phyloP scores from a whole-genome alignment of 2,329 filamentous ascomycete species.

The Xylariaceae sp. region DNA sequence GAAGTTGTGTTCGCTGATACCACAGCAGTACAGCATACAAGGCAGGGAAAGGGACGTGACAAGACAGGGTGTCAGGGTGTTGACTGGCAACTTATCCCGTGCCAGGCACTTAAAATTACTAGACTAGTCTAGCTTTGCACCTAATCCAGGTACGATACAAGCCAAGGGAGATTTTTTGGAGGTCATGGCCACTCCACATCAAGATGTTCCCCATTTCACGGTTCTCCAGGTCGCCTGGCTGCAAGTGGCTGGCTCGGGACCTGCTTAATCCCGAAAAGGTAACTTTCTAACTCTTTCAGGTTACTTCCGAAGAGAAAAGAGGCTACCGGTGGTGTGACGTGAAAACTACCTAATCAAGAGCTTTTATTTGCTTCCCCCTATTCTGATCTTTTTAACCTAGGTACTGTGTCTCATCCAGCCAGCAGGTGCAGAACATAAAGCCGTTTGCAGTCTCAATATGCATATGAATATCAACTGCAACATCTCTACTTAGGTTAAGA shows the following conservation, averaged over 20 bases:
- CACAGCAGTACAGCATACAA: background rate
- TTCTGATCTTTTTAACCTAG: no score
- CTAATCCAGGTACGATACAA: no score
- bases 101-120: slow-evolving; percentile 9
- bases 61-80: slow-evolving; percentile 16
- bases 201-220: background rate
- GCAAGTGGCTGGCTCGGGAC: background rate
- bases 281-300: background rate
- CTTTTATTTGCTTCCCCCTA: background rate
- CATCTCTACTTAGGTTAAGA: no score
- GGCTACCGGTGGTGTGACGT: background rate
- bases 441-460: no score
- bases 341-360: background rate
- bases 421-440: no score
- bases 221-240: background rate
- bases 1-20: slow-evolving; percentile 4
- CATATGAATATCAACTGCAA: no score
- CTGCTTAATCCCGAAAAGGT: background rate
- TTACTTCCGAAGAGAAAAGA: background rate
- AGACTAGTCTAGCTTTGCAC: slow-evolving; percentile 8
- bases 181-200: slow-evolving; percentile 1
- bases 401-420: no score
- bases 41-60: slow-evolving; percentile 11
- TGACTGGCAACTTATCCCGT: slow-evolving; percentile 11
- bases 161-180: slow-evolving; percentile 13